Base-by-base conservation (phyloP, 2,329 filamentous ascomycete species). In the Aspergillus brasiliensis region DNA sequence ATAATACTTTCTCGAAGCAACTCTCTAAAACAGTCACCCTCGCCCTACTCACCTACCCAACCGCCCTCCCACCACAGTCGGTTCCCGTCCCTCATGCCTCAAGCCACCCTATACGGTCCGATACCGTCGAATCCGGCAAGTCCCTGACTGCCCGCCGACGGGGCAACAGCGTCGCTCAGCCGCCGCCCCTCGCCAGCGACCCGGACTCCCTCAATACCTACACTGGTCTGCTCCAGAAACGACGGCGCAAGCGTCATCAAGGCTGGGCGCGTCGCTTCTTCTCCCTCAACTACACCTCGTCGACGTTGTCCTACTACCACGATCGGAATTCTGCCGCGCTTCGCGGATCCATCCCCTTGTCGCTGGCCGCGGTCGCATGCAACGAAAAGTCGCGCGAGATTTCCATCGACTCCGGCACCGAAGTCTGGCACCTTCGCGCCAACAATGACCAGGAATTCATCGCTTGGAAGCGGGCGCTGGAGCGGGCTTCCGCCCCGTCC, bases 1-100 rank as follows among this genome's bases (percentile, higher is more conserved):
- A 99, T 84, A 99, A 99, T 73, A 99, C 95, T 27, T 99, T 99
- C 75, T 97, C 93, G 61, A 98, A 97, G 79, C 91, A 89, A 75
- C 89, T 91, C 44, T 95, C 93, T 56, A 99, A 99, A 80, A 97
- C 90, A 28, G 92, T 92, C 19, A 98, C 94, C 7, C 91, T 99
- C 71, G 93, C 97, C 37, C 86, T 99, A 55, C 85, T 98, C 74
- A 98, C 92, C 40, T 97, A 98, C 71, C 93, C 94, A 8, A 93
- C 92, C 37, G 90, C 88, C 67, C 85, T 74, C 49, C 77, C 77
- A 25, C 74, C 78, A 10, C 77, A 79, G 21, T 75, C 76, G 5
- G 74, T 72, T 5, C 74, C 84, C 73, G 79, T 78, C 75, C 4
- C 71, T 68, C 60, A 76, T 72, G 56, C 72, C 71, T 62, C 83